A percentile compares a stretch with the other conserved stretches of the same genome.
phyloP scores from a whole-genome alignment of 2,329 filamentous ascomycete genomes.

The Paramyrothecium sp. region DNA sequence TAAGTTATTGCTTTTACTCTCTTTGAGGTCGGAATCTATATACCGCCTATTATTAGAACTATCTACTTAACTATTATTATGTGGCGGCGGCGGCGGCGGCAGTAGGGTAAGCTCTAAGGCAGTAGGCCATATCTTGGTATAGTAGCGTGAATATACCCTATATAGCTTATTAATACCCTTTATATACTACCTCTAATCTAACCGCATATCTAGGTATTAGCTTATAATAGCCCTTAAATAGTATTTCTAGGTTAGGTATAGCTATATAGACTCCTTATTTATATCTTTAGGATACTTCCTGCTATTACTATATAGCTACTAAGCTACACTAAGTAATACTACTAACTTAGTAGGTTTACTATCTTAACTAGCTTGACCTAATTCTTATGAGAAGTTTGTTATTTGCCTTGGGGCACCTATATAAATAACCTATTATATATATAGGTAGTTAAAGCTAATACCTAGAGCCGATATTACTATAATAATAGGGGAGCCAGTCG shows the following conservation, averaged over 20 bases:
- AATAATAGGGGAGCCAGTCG: background rate
- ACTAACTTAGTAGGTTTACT: conserved; percentile 1
- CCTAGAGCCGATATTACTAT: conserved; percentile 3
- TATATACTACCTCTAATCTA: conserved; percentile 4
- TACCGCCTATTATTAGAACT: background rate
- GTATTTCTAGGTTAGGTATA: conserved; percentile 5
- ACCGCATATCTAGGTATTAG: conserved; percentile 3
- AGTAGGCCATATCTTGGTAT: background rate
- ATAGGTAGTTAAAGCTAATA: conserved; percentile 3
- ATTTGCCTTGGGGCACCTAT: background rate
- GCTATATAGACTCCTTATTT: conserved; percentile 5
- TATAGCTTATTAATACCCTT: conserved; percentile 1
- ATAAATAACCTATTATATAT: conserved; percentile 4
- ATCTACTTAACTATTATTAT: too few relatives aligned
- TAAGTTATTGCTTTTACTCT: background rate
- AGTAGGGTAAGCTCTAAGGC: background rate
- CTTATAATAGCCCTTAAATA: conserved; percentile 2
- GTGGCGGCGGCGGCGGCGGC: too few relatives aligned
- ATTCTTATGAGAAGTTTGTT: conserved; percentile 5
- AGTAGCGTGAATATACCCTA: background rate
- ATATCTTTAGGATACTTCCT: background rate
- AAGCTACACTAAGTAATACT: conserved; percentile 1
- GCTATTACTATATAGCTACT: background rate
- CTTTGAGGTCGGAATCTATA: background rate
- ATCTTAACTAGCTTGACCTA: conserved; percentile 1